Evolutionary conservation across 2,329 filamentous ascomycete species (phyloP).

Genomic region (Phialocephala subalpina): DNA sequence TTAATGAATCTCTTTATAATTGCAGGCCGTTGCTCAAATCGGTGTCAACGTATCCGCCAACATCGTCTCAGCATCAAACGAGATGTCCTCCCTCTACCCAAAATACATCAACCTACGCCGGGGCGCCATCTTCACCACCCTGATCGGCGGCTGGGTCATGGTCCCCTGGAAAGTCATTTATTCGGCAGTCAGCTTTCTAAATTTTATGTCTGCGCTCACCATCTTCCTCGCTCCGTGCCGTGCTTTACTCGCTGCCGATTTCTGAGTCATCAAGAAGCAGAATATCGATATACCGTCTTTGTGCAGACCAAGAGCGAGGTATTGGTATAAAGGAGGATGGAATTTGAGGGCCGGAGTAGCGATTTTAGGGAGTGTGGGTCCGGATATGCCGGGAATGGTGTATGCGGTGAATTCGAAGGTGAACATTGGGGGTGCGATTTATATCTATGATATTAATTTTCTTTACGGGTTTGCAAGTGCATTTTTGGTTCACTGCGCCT

Average conservation of each 20-base stretch:
- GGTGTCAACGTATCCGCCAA: slow-evolving; percentile 61
- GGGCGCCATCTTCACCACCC: slow-evolving; percentile 43
- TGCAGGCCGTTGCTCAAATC: slow-evolving; percentile 54
- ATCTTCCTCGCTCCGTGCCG: slow-evolving; percentile 46
- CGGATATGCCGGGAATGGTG: slow-evolving; percentile 23
- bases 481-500: neutral
- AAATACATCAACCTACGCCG: slow-evolving; percentile 63
- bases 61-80: slow-evolving; percentile 58
- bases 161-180: slow-evolving; percentile 17
- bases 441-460: slow-evolving; percentile 18
- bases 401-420: slow-evolving; percentile 4
- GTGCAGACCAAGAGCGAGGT: slow-evolving; percentile 21
- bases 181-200: neutral
- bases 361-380: neutral
- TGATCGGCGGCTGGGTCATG: slow-evolving; percentile 14
- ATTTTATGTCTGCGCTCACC: slow-evolving; percentile 10
- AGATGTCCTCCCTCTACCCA: slow-evolving; percentile 58
- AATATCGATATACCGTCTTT: slow-evolving; percentile 21
- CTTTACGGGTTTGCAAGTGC: slow-evolving; percentile 13
- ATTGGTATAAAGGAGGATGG: slow-evolving; percentile 25
- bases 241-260: slow-evolving; percentile 23
- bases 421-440: neutral
- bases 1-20: too few relatives aligned
- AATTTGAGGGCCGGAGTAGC: slow-evolving; percentile 29
- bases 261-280: slow-evolving; percentile 21